Base-by-base conservation (phyloP, 805 yeast species). In the Yamadazyma phyllophila region DNA sequence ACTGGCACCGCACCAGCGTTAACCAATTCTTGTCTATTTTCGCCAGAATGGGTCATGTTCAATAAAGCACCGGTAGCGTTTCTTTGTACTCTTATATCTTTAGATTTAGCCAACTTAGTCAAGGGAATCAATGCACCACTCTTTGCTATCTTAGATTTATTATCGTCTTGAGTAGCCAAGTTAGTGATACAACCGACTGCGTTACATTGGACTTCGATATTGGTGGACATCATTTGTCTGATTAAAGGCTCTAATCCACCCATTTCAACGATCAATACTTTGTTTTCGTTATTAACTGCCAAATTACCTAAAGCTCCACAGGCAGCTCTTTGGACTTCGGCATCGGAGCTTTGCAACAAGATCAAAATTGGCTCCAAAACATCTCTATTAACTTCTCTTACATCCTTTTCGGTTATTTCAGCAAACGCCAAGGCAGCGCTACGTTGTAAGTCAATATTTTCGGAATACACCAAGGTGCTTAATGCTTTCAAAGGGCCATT, bases 151-250 rank as follows among this genome's bases (percentile, higher is more conserved):
- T 89, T 90, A 43, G 94, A 83, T 66, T 94, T 94, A 70, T 94
- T 94, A 59, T 89, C 96, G 67, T 94, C 99, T 68, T 88, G 96
- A 6, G 99, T 94, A 7, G 99, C 99, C 66, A 94, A 79, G 63
- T 94, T 94, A 31, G 99, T 94, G 61, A 94, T 91, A 65, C 99
- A 94, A 13, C 99, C 99, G 46, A 94, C 99, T 2, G 99, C 99
- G 63, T 94, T 94, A 67, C 99, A 94, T 69, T 94, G 99, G 33
- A 94, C 98, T 66, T 94, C 99, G 47, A 94, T 96, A 60, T 94
- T 94, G 45, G 94, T 81, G 35, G 96, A 85, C 85, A 89, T 85
- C 99, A 94, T 94, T 69, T 94, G 99, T 65, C 95, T 84, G 57
- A 94, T 94, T 38, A 94, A 78, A 4, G 98, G 98, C 52, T 91